Percentiles rank a stretch among this genome's conserved stretches.
Conservation (phyloP, 1,284 basidiomycete genomes). For the Tausonia pullulans region DNA sequence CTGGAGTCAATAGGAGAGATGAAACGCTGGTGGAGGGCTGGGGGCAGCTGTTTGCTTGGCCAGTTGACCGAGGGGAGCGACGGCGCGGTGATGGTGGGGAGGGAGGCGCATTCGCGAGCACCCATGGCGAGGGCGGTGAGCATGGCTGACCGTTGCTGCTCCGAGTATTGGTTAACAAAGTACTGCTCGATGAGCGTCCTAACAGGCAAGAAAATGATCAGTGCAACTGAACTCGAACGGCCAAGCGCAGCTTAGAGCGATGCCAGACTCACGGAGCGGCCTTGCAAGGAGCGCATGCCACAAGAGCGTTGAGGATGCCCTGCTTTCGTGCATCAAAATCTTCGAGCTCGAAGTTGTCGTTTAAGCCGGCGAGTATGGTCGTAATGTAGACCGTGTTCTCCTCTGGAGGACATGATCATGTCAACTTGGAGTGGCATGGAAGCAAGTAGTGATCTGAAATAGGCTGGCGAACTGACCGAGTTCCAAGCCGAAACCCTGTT, state of each 20-base stretch:
- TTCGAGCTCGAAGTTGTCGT: constrained; percentile 72
- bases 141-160: constrained; percentile 68
- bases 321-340: constrained; percentile 69
- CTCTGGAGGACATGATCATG: constrained; percentile 37
- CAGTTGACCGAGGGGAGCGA: constrained; percentile 40
- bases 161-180: constrained; percentile 83
- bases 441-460: background rate
- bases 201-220: background rate
- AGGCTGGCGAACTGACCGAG: constrained; percentile 44
- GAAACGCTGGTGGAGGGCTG: constrained; percentile 56
- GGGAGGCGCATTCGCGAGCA: constrained; percentile 68
- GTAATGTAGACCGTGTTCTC: constrained; percentile 80
- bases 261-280: constrained; percentile 58
- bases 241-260: background rate
- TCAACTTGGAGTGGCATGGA: background rate
- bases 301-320: constrained; percentile 62
- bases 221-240: background rate
- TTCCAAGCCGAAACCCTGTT: constrained; percentile 69
- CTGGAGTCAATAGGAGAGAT: constrained; percentile 28
- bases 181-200: constrained; percentile 83
- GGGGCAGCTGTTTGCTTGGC: constrained; percentile 67
- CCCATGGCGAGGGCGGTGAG: constrained; percentile 75
- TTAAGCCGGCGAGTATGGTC: constrained; percentile 58
- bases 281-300: constrained; percentile 61
- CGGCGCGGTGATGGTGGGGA: constrained; percentile 43